Evolutionary conservation across 1,139 yeast species (phyloP).

Genomic region (Pichia sp.): DNA sequence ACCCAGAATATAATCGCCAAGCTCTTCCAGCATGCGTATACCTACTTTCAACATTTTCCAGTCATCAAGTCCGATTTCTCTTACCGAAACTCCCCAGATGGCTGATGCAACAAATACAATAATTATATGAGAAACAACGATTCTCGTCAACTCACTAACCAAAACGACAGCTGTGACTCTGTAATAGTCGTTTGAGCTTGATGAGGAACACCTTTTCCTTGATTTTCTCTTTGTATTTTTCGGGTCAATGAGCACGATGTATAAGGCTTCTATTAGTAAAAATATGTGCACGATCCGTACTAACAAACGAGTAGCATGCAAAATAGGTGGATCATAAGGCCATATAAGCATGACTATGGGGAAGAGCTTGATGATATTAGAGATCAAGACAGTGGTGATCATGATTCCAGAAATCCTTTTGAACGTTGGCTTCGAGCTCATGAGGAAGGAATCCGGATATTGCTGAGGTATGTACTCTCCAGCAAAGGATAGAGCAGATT

Average conservation of each 20-base stretch:
- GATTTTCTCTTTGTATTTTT: constrained; percentile 1
- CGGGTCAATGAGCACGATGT: constrained; percentile 22
- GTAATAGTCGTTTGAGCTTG: constrained; percentile 25
- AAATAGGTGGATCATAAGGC: constrained; percentile 80
- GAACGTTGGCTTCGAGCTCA: constrained; percentile 5
- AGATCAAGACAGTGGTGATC: constrained; percentile 64
- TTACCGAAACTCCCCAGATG: constrained; percentile 19
- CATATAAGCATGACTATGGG: constrained; percentile 95
- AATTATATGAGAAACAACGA: constrained; percentile 18
- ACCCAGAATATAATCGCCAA: constrained; percentile 15
- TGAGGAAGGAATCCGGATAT: not conserved
- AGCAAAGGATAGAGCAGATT: not conserved
- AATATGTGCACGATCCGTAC: constrained; percentile 30
- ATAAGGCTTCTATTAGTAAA: constrained; percentile 30
- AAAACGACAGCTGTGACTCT: constrained; percentile 26
- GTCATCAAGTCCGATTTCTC: constrained; percentile 25
- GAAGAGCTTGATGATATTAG: constrained; percentile 74
- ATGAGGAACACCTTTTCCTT: not conserved
- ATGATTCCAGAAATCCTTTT: constrained; percentile 34
- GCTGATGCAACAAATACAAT: constrained; percentile 18
- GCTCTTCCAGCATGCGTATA: constrained; percentile 20
- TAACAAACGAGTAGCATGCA: constrained; percentile 30
- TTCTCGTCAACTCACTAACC: constrained; percentile 21
- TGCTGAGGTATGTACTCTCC: not conserved
- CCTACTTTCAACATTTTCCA: constrained; percentile 24